Percentiles rank a stretch among this genome's conserved stretches.
Conservation (phyloP, 208 protist species). For the Angomonas ambiguus region DNA sequence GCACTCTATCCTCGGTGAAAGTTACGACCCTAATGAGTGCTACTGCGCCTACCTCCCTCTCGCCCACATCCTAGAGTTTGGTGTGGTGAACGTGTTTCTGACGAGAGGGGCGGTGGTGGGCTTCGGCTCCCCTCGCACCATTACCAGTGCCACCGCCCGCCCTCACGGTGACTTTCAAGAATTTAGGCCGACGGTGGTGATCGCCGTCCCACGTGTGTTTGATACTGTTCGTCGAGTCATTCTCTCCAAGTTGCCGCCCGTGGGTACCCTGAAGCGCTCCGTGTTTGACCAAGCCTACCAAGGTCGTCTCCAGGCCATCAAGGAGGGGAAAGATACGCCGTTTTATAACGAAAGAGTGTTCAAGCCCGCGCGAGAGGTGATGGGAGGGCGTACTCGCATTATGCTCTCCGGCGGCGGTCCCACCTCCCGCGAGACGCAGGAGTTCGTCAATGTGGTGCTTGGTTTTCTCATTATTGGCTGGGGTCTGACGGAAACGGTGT, state of each 20-base stretch:
- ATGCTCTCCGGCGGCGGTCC: constrained; percentile 79
- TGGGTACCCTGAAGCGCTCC: constrained; percentile 46
- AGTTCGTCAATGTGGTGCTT: constrained; percentile 84
- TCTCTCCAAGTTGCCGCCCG: constrained; percentile 54
- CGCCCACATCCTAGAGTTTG: constrained; percentile 92
- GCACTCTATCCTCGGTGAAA: constrained; percentile 13
- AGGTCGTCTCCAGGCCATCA: constrained; percentile 42
- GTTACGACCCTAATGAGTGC: constrained; percentile 25
- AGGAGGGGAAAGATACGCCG: constrained; percentile 71
- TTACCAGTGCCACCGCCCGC: constrained; percentile 58
- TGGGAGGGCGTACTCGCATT: constrained; percentile 57
- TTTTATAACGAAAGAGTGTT: constrained; percentile 84
- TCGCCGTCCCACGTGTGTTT: constrained; percentile 84
- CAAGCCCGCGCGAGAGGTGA: constrained; percentile 21
- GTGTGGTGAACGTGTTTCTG: constrained; percentile 69
- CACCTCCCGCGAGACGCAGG: constrained; percentile 56
- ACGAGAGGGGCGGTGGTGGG: constrained; percentile 54
- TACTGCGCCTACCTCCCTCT: constrained; percentile 89
- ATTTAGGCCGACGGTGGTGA: constrained; percentile 60
- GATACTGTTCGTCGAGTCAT: constrained; percentile 75
- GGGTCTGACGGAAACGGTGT: constrained; percentile 85
- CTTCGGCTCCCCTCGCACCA: constrained; percentile 72
- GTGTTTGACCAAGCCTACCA: constrained; percentile 77
- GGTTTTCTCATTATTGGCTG: constrained; percentile 71
- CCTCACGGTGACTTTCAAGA: constrained; percentile 81